Conservation (phyloP, 768 basidiomycete genomes). For the Boletellus sp. region DNA sequence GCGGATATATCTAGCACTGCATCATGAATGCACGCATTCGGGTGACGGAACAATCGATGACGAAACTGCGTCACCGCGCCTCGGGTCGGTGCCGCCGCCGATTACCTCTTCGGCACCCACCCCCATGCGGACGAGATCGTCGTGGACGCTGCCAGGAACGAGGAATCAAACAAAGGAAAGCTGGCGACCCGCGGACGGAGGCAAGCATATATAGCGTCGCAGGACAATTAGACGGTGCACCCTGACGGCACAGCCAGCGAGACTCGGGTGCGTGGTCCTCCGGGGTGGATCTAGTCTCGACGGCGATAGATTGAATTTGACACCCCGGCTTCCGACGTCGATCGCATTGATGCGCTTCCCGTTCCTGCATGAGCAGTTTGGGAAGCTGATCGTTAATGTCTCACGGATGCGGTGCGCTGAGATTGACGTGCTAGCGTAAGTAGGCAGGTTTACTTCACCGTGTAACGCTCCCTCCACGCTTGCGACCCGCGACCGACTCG, state of each 20-base stretch:
- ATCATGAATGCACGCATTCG: background rate
- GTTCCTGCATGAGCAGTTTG: constrained; percentile 19
- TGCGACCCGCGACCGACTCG: constrained; percentile 5
- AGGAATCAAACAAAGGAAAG: constrained; percentile 12
- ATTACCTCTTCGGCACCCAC: constrained; percentile 1
- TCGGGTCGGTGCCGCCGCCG: background rate
- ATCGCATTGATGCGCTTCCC: constrained; percentile 19
- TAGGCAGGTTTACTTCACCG: background rate
- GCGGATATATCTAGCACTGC: background rate
- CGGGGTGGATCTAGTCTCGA: constrained; percentile 12
- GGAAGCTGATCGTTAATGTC: constrained; percentile 13
- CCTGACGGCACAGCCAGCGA: constrained; percentile 18
- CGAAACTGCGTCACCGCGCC: background rate
- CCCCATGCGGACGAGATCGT: background rate
- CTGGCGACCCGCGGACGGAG: constrained; percentile 6
- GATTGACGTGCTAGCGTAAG: constrained; percentile 11
- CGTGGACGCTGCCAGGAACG: background rate
- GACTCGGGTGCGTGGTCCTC: constrained; percentile 19
- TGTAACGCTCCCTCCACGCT: constrained; percentile 3
- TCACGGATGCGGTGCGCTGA: constrained; percentile 4
- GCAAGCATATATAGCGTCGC: constrained; percentile 12
- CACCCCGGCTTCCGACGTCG: constrained; percentile 21
- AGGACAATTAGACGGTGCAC: constrained; percentile 18
- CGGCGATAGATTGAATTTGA: constrained; percentile 14
- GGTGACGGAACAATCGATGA: background rate